Conservation (phyloP, 1,139 yeast genomes). For the Zygosaccharomyces pseudobailii region DNA sequence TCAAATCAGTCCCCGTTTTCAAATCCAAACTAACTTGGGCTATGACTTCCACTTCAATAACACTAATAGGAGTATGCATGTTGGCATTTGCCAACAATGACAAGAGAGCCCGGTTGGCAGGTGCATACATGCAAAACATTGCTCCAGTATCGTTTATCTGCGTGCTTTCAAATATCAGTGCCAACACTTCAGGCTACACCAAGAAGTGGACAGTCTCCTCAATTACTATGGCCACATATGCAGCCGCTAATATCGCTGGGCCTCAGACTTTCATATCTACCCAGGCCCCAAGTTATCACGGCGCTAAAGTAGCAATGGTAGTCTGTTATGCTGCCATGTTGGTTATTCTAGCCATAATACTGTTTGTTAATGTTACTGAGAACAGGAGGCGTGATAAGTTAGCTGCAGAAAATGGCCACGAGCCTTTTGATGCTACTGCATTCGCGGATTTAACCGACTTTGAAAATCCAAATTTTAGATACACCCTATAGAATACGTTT, state of each 20-base stretch:
- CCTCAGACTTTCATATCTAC: constrained; percentile 56
- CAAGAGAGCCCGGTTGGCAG: constrained; percentile 41
- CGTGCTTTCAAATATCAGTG: constrained; percentile 30
- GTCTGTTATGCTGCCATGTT: constrained; percentile 30
- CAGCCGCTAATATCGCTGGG: constrained; percentile 54
- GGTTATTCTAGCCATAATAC: constrained; percentile 26
- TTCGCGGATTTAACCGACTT: constrained; percentile 48
- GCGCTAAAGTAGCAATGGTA: constrained; percentile 41
- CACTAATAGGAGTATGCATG: constrained; percentile 42
- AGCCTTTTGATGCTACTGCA: constrained; percentile 37
- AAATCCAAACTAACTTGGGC: constrained; percentile 44
- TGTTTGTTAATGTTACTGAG: constrained; percentile 21
- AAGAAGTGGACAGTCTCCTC: constrained; percentile 34
- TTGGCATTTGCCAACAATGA: constrained; percentile 42
- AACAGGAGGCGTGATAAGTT: constrained; percentile 27
- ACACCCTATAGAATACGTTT: constrained; percentile 23
- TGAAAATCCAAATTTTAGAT: constrained; percentile 47
- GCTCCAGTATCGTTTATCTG: constrained; percentile 39
- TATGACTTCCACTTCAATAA: constrained; percentile 38
- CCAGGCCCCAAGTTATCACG: constrained; percentile 50
- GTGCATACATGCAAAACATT: constrained; percentile 34
- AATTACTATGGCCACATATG: constrained; percentile 27
- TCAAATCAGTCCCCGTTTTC: constrained; percentile 17
- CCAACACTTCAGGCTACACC: constrained; percentile 35
- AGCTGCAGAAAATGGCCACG: constrained; percentile 21